A percentile compares a stretch with the other conserved stretches of the same genome.
Evolutionary conservation across 2,329 filamentous ascomycete species (phyloP).

Genomic region (Acarospora socialis): DNA sequence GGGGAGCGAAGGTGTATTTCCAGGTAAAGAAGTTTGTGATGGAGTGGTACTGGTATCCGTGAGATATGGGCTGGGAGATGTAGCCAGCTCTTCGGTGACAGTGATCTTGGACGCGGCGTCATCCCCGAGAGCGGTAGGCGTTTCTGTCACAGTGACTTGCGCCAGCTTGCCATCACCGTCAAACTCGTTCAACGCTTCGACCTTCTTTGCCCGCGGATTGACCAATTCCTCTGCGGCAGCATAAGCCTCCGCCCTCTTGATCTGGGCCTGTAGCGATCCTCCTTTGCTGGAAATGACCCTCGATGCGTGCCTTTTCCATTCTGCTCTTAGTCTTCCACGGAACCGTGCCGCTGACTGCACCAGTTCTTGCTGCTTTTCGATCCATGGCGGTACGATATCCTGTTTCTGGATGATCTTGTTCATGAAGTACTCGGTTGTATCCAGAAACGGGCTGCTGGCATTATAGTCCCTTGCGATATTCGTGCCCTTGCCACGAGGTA

Average conservation of each 20-base stretch:
- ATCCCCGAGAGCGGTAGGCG: no score
- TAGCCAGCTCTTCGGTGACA: slow-evolving; percentile 17
- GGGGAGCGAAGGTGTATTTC: slow-evolving; percentile 8
- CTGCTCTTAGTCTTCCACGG: slow-evolving; percentile 55
- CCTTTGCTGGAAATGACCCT: slow-evolving; percentile 64
- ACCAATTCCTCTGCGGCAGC: slow-evolving; percentile 52
- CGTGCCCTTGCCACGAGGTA: slow-evolving; percentile 65
- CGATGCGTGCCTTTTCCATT: slow-evolving; percentile 76
- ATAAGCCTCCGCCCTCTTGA: slow-evolving; percentile 55
- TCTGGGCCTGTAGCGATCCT: slow-evolving; percentile 59
- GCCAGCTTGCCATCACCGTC: slow-evolving; percentile 30
- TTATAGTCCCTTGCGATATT: slow-evolving; percentile 57
- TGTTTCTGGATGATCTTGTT: slow-evolving; percentile 97
- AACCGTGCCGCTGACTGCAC: slow-evolving; percentile 55
- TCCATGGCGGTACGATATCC: slow-evolving; percentile 93
- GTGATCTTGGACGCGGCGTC: slow-evolving; percentile 13
- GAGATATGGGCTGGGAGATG: neutral
- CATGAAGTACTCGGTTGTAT: slow-evolving; percentile 95
- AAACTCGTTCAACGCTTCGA: slow-evolving; percentile 31
- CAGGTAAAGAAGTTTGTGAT: neutral
- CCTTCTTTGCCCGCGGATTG: slow-evolving; percentile 25
- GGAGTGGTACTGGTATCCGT: slow-evolving; percentile 7
- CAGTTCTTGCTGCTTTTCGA: slow-evolving; percentile 93
- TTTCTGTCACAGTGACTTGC: slow-evolving; percentile 25
- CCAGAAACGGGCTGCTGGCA: slow-evolving; percentile 75